These are phyloP conservation scores for Lichtheimia ramosa DNA, from an alignment of 371 early-diverging fungal genomes.

Conservation along the genomic window DNA sequence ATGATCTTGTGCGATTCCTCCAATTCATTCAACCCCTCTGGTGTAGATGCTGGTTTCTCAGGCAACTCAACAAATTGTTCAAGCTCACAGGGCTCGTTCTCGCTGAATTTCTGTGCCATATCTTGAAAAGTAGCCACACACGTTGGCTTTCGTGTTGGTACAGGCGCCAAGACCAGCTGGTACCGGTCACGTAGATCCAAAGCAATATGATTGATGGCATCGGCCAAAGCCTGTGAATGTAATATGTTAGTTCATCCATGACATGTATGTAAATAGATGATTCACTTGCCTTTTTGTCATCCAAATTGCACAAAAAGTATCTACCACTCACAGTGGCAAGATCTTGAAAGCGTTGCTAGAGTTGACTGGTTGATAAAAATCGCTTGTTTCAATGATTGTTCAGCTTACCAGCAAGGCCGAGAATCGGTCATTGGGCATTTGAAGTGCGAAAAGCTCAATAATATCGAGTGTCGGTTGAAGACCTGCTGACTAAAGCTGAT, in stretches of 20 bases:
- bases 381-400: too few species aligned
- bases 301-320: slow-evolving; percentile 80
- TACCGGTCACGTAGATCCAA: slow-evolving; percentile 66
- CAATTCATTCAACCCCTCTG: slow-evolving; percentile 45
- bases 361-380: too few species aligned
- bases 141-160: slow-evolving; percentile 40
- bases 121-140: slow-evolving; percentile 24
- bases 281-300: slow-evolving; percentile 55
- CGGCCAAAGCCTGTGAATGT: slow-evolving; percentile 54
- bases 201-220: slow-evolving; percentile 58
- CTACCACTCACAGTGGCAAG: slow-evolving; percentile 64
- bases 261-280: background rate
- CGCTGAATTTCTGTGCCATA: slow-evolving; percentile 46
- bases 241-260: background rate
- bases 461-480: slow-evolving; percentile 80
- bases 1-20: slow-evolving; percentile 77
- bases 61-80: slow-evolving; percentile 59
- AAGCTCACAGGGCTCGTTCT: slow-evolving; percentile 35
- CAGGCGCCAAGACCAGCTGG: slow-evolving; percentile 68
- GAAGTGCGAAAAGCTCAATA: slow-evolving; percentile 75
- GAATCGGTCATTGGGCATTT: slow-evolving; percentile 68
- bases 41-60: slow-evolving; percentile 13
- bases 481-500: slow-evolving; percentile 63
- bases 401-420: slow-evolving; percentile 61
- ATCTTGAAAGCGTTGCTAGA: slow-evolving; percentile 66